Percentiles rank a stretch among this genome's conserved stretches.
Evolutionary conservation across 1,284 basidiomycete genomes (phyloP).

Genomic region (Cutaneotrichosporon mucoides): DNA sequence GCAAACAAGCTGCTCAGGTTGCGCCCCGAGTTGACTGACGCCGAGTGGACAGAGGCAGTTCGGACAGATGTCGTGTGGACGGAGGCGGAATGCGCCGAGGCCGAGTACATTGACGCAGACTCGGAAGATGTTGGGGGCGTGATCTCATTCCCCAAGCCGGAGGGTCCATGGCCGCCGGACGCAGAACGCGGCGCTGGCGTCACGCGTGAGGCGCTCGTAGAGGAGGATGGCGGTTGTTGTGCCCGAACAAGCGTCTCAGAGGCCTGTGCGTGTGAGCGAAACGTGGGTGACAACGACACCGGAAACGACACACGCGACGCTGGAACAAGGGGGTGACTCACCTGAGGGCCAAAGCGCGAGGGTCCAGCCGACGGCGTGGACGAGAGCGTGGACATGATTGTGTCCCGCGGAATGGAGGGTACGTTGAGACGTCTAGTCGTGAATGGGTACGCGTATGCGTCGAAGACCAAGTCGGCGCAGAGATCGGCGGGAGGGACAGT

Average conservation of each 20-base stretch:
- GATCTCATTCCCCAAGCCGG: not conserved
- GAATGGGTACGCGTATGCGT: too few relatives aligned
- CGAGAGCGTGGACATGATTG: not conserved
- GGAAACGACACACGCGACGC: too few relatives aligned
- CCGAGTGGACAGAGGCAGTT: not conserved
- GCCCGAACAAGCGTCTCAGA: not conserved
- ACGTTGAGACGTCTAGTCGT: too few relatives aligned
- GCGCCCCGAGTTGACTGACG: not conserved
- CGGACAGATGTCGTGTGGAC: not conserved
- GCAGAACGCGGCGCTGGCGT: not conserved
- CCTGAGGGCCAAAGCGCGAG: not conserved
- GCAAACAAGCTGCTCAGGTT: slow-evolving; percentile 7
- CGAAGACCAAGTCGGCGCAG: too few relatives aligned
- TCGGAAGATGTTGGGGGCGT: not conserved
- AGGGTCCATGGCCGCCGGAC: not conserved
- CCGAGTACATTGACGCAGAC: not conserved
- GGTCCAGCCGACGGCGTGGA: not conserved
- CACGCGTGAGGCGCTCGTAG: not conserved
- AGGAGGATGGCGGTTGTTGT: not conserved
- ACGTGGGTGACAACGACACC: too few relatives aligned
- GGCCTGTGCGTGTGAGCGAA: not conserved
- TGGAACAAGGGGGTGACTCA: not conserved
- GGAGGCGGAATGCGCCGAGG: not conserved
- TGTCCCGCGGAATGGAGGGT: too few relatives aligned
- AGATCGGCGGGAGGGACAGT: too few relatives aligned